These are phyloP conservation scores for Aegilops umbellulata DNA, from an alignment of 176 grass and related monocot species.

Conservation along the genomic window DNA sequence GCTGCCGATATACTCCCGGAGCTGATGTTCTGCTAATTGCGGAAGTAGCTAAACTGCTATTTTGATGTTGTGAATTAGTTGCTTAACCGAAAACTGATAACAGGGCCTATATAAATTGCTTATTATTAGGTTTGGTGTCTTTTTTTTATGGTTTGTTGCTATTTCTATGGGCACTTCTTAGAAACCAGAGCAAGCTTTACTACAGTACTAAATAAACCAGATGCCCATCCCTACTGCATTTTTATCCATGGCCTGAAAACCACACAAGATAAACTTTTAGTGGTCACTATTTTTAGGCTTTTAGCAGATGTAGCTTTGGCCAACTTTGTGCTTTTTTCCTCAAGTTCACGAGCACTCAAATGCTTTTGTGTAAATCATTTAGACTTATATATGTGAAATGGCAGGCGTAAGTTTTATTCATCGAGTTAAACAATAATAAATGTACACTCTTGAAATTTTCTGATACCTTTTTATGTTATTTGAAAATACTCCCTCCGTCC, in stretches of 20 bases:
- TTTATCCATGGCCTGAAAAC: background rate
- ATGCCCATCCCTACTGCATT: background rate
- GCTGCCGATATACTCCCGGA: background rate
- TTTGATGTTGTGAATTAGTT: background rate
- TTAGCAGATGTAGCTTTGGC: background rate
- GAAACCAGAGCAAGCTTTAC: background rate
- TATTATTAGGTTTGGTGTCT: background rate
- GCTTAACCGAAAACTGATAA: background rate
- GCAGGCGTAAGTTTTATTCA: background rate
- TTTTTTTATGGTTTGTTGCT: background rate
- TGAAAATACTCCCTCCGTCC: too few species aligned
- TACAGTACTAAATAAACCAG: background rate
- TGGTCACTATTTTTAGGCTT: background rate
- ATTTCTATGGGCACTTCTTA: background rate
- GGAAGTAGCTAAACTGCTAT: background rate
- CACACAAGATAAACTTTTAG: background rate
- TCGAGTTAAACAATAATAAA: background rate
- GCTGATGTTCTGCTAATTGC: background rate
- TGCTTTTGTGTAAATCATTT: background rate
- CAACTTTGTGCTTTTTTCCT: background rate
- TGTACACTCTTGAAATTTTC: background rate
- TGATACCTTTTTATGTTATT: background rate
- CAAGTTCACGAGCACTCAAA: background rate
- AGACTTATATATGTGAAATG: background rate
- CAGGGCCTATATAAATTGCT: background rate